Percentiles rank a stretch among this genome's conserved stretches.
Conservation (phyloP, 2,329 filamentous ascomycete species). For the Sarocladium oryzae region DNA sequence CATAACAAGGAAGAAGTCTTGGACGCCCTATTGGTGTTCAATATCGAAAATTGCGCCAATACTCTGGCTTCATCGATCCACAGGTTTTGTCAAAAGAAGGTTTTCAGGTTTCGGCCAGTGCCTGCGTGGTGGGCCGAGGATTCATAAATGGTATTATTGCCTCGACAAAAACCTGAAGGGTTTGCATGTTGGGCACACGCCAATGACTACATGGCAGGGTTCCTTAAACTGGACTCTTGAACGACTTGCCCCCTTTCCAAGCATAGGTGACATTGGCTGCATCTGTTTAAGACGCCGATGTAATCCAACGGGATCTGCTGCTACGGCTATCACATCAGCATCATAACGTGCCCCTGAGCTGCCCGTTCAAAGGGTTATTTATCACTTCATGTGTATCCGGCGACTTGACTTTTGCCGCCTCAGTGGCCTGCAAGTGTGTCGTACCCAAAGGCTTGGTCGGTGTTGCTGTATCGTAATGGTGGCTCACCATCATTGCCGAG, state of each 20-base stretch:
- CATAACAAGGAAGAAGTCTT: neutral
- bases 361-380: slow-evolving; percentile 37
- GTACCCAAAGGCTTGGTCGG: slow-evolving; percentile 38
- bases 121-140: neutral
- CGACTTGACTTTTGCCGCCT: slow-evolving; percentile 39
- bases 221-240: neutral
- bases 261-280: slow-evolving; percentile 37
- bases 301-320: slow-evolving; percentile 36
- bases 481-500: slow-evolving; percentile 26
- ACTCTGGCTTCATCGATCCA: neutral
- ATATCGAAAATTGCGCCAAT: neutral
- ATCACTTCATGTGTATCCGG: slow-evolving; percentile 37
- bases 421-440: slow-evolving; percentile 41
- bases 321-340: slow-evolving; percentile 41
- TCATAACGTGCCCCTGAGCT: slow-evolving; percentile 38
- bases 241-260: slow-evolving; percentile 21
- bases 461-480: slow-evolving; percentile 30
- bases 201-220: no score
- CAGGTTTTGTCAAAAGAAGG: neutral
- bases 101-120: neutral
- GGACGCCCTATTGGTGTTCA: neutral
- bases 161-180: no score
- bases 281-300: slow-evolving; percentile 31
- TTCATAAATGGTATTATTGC: no score
- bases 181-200: no score